phyloP scores from a whole-genome alignment of 1,139 yeast species.

The Yamadazyma atlantica region DNA sequence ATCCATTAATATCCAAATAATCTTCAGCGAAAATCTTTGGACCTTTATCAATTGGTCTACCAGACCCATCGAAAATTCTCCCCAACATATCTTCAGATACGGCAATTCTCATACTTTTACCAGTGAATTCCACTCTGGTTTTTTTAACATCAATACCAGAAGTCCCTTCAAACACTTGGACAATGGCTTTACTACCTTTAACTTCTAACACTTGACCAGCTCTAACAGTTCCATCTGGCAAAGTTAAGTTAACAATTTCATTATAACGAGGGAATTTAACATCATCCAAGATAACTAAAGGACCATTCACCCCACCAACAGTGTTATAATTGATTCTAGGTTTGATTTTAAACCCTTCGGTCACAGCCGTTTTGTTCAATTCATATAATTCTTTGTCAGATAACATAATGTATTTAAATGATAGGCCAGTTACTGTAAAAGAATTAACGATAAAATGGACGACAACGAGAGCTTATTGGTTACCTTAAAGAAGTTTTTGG shows the following conservation, averaged over 20 bases:
- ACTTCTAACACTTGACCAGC: conserved; percentile 99
- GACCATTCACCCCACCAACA: conserved; percentile 97
- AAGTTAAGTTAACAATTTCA: conserved; percentile 93
- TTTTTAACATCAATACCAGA: conserved; percentile 97
- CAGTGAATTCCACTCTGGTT: conserved; percentile 96
- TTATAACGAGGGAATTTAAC: conserved; percentile 95
- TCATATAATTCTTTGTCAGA: conserved; percentile 65
- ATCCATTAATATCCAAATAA: conserved; percentile 95
- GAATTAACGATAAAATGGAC: background rate
- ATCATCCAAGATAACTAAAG: conserved; percentile 91
- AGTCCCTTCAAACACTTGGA: conserved; percentile 98
- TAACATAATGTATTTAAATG: conserved; percentile 19
- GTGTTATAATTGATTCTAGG: conserved; percentile 94
- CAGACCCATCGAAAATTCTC: conserved; percentile 97
- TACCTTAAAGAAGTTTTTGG: background rate
- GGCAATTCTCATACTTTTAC: conserved; percentile 87
- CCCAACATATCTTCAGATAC: conserved; percentile 98
- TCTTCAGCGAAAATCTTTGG: conserved; percentile 99
- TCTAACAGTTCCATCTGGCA: conserved; percentile 91
- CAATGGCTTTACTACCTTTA: conserved; percentile 94
- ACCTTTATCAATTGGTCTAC: conserved; percentile 97
- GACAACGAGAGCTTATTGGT: background rate
- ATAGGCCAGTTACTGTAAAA: no score
- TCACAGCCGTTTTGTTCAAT: conserved; percentile 86
- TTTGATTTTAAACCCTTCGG: conserved; percentile 84